These are phyloP conservation scores for Boletus vinaceobasis DNA, from an alignment of 768 basidiomycete species.

Conservation along the genomic window DNA sequence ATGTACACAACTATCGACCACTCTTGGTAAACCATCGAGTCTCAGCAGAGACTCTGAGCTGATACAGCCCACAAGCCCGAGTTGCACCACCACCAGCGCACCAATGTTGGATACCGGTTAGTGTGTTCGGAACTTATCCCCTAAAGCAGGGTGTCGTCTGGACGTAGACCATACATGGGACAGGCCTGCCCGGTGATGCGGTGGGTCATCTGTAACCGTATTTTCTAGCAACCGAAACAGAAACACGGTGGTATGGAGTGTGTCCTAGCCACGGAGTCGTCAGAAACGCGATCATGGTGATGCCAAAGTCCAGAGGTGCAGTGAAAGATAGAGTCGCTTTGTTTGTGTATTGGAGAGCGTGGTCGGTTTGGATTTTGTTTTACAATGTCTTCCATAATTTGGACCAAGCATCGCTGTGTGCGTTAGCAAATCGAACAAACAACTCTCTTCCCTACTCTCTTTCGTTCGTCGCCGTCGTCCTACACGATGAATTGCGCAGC, in stretches of 20 bases:
- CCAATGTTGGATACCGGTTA: not conserved
- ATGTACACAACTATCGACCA: not conserved
- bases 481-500: constrained; percentile 19
- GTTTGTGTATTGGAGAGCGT: constrained; percentile 42
- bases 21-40: not conserved
- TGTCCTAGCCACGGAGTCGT: not conserved
- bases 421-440: constrained; percentile 56
- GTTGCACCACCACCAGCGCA: not conserved
- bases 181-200: not conserved
- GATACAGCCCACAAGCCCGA: not conserved
- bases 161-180: not conserved
- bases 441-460: constrained; percentile 33
- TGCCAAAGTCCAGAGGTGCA: not conserved
- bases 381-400: constrained; percentile 74
- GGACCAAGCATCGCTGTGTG: constrained; percentile 57
- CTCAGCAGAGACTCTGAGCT: not conserved
- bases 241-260: not conserved
- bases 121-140: not conserved
- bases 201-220: not conserved
- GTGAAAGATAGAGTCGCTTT: constrained; percentile 18
- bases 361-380: constrained; percentile 58
- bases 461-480: constrained; percentile 30
- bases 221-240: not conserved
- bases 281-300: no score
- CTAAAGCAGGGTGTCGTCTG: not conserved